These are phyloP conservation scores for Haberlea rhodopensis DNA, from an alignment of 257 asterid genomes.

Conservation along the genomic window DNA sequence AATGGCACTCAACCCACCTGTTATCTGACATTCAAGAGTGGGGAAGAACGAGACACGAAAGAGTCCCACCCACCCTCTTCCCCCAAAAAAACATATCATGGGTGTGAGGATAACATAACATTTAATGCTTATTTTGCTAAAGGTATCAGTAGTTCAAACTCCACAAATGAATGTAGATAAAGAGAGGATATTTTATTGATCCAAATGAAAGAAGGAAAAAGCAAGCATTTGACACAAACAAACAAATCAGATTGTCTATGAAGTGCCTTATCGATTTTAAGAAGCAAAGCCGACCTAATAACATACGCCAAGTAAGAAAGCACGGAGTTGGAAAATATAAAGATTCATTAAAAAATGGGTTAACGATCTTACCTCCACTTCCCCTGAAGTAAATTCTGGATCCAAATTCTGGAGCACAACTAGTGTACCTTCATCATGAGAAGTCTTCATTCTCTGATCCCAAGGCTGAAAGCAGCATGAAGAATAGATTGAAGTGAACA, in stretches of 20 bases:
- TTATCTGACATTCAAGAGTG: not conserved
- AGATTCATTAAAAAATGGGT: not conserved
- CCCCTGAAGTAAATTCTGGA: constrained; percentile 74
- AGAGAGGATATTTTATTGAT: not conserved
- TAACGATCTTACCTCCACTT: constrained; percentile 63
- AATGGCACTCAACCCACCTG: not conserved
- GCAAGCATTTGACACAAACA: too few species aligned
- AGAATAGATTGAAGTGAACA: constrained; percentile 9
- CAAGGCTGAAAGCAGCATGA: constrained; percentile 48
- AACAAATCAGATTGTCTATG: not conserved
- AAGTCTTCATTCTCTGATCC: constrained; percentile 56
- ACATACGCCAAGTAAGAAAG: constrained; percentile 11
- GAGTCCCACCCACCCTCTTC: not conserved
- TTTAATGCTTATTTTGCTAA: not conserved
- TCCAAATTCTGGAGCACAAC: constrained; percentile 69
- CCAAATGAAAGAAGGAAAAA: not conserved
- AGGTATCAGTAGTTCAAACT: not conserved
- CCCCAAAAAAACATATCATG: not conserved
- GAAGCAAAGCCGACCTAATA: not conserved
- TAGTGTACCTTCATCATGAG: constrained; percentile 56
- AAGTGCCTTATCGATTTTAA: not conserved
- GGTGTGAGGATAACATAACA: not conserved
- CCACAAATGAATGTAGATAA: not conserved
- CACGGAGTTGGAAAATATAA: not conserved
- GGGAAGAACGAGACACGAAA: too few species aligned